Evolutionary conservation across 2,329 filamentous ascomycete species (phyloP), one percentile per base, ranked within the genome.

Genomic region (Cladosporium halotolerans): DNA sequence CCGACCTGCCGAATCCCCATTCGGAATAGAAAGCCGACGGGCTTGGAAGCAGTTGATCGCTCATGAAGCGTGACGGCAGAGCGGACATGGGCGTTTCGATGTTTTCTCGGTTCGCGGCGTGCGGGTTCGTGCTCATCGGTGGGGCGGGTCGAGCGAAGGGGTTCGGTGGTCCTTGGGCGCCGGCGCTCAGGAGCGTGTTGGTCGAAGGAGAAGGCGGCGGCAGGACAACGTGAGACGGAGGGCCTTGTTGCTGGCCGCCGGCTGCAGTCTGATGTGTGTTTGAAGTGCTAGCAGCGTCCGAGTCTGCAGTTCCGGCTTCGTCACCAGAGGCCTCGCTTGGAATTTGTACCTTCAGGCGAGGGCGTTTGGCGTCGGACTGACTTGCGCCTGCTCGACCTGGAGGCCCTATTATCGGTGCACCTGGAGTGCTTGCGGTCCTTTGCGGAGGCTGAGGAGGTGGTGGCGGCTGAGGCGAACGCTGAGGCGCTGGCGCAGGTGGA

Each of bases 161-260:
- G 68, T 99, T 99, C 2, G 90, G 90, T 11, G 93, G 93, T 0
- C 93, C 93, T 36, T 85, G 86, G 8, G 93, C 92, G 39, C 93
- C 93, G 0, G 93, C 93, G 45, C 90, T 96, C 52, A 96, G 76
- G 6, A 97, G 77, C 2, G 89, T 83, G 18, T 87, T 87, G 2
- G 89, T 88, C 31, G 89, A 95, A 0, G 93, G 92, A 1, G 93
- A 96, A 0, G 93, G 93, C 7, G 92, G 92, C 14, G 93, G 93
- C 5, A 99, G 78, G 2, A 96, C 89, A 16, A 95, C 84, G 40
- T 50, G 45, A 6, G 42, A 46, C n/a, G 34, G 38, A 31, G 34
- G 50, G 14, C 83, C 82, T 4, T 80, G 79, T 58, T 59, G 32
- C 52, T 60, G 9, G 54, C 55, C 31, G 32, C 56, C 31, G 52